Evolutionary conservation across 2,329 filamentous ascomycete species (phyloP), one percentile per base, ranked within the genome.

Genomic region (Bimuria novae-zelandiae): DNA sequence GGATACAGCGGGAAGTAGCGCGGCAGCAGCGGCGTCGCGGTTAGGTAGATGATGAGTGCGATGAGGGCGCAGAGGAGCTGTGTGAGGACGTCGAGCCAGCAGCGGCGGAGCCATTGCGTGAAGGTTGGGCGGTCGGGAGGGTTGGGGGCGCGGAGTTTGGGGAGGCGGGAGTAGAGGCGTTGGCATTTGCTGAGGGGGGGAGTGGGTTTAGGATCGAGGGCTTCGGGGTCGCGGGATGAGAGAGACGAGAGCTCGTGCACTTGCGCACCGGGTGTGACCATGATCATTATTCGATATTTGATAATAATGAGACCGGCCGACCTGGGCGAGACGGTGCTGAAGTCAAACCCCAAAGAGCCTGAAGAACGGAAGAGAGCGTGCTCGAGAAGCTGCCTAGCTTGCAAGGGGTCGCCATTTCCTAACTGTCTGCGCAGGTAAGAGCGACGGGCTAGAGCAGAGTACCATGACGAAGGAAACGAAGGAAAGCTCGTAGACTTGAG

Each of bases 1-100:
- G 41, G 35, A 27, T 56, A 64, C 7, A 63, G 21, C 1, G 63
- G 61, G 66, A 90, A 89, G 2, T 83, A 86, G 14, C 85, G 80
- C 3, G 80, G 83, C 0, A 86, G 81, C 0, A 86, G 82, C 0
- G 87, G 87, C 3, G 48, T 36, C 11, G 80, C 76, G 7, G 62
- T 59, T 0, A 52, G 25, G 46, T 65, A 70, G 7, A 70, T 51
- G 12, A 64, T 29, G 1, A 58, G 46, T 1, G 85, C 85, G 33
- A 86, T 67, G 8, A 79, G 79, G 3, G 86, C 82, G 78, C 89
- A 83, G 16, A 76, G 67, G 3, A 77, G 72, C 80, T 89, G 88
- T 11, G 85, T 88, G 19, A 85, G 29, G 41, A 89, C 78, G 63
- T 89, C 86, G 17, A 88, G 70, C 81, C 84, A 65, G 48, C 51